Base-by-base conservation (phyloP, 164 flowering plant species). In the Annona cherimola region DNA sequence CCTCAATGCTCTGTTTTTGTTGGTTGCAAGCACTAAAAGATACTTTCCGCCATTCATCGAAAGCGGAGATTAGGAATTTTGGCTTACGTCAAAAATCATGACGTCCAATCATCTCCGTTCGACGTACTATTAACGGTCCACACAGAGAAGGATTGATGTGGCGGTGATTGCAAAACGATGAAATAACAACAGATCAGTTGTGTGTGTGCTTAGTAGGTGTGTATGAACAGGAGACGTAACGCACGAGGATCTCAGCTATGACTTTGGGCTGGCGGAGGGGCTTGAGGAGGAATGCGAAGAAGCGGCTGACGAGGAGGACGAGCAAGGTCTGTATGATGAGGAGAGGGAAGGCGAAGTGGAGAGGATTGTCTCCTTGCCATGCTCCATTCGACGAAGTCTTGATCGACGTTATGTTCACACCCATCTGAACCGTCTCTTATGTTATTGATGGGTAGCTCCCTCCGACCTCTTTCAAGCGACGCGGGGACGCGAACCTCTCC, bases 201-300 rank as follows among this genome's bases (percentile, higher is more conserved):
- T 26, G 35, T 26, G 35, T 26, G 35, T 26, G 35, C 35, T 26
- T 0, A 26, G 35, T 26, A 26, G 35, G 35, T 26, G 57, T 50
- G 57, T 5, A 40, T 16, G 14, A 2, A 20, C 41, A 11, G 20
- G 71, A 66, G 71, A 69, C 2, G 44, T 26, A 7, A 79, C 90
- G 1, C 81, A 92, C 94, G 0, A 89, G n/a, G 0, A 91, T 91
- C 74, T 93, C 98, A 0, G 98, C 93, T 19, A 91, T 83, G 80
- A 93, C 98, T 78, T 82, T 85, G 45, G 98, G 97, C 69, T 93
- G 98, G 40, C 97, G 87, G 66, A 93, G 88, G 35, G 98, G 97
- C 67, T 85, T 91, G 78, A 93, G 83, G 45, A 86, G 80, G 78
- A 86, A 81, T 64, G 88, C 83, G 42, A 93, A 87, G 76, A 72